Conservation (phyloP, 345 rosid species). For the Geranium rotundifolium region DNA sequence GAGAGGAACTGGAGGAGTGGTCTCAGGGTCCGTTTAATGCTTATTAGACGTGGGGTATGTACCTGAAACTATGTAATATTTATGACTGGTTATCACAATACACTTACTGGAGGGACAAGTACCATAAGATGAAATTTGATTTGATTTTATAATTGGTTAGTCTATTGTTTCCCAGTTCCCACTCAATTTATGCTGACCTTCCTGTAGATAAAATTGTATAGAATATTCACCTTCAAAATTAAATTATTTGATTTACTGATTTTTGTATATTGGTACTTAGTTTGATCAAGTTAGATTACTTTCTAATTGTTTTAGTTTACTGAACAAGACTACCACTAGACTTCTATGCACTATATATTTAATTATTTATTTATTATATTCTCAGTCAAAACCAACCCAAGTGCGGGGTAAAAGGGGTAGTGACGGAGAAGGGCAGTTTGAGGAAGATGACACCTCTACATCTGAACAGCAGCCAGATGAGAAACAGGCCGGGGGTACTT, state of each 20-base stretch:
- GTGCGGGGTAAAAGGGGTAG: conserved; percentile 60
- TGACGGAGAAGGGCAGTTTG: conserved; percentile 60
- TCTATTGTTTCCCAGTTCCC: neutral
- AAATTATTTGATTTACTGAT: too few species aligned
- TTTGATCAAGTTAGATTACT: neutral
- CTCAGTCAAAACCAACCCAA: conserved; percentile 47
- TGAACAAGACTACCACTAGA: conserved; percentile 2
- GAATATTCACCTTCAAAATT: too few species aligned
- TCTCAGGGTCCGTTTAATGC: conserved; percentile 80
- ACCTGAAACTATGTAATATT: neutral
- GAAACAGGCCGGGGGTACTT: conserved; percentile 45
- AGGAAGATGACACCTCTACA: conserved; percentile 70
- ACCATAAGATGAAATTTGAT: neutral
- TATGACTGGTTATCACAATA: too few species aligned
- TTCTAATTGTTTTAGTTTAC: conserved; percentile 3
- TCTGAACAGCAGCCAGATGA: conserved; percentile 52
- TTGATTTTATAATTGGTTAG: neutral
- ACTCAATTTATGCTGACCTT: too few species aligned
- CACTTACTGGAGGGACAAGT: neutral
- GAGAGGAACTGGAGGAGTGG: conserved; percentile 95
- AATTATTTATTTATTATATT: neutral
- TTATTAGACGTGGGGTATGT: conserved; percentile 41
- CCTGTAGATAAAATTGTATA: too few species aligned
- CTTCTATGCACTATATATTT: conserved; percentile 7
- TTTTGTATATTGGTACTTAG: neutral